Base-by-base conservation (phyloP, 2,329 filamentous ascomycete genomes). In the Tolypocladium album region DNA sequence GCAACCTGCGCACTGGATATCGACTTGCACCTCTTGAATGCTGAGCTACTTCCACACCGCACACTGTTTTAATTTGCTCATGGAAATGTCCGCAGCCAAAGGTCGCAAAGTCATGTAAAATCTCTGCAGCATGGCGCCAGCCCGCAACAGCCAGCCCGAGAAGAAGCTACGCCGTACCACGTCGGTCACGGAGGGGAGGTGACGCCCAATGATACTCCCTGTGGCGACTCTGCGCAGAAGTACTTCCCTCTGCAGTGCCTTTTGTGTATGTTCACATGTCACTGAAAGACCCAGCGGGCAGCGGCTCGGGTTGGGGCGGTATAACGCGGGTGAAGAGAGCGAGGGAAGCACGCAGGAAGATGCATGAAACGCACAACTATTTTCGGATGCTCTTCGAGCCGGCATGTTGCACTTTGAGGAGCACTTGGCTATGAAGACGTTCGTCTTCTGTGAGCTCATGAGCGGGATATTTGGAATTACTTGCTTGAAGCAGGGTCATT, bases 231-330 rank as follows among this genome's bases (percentile, higher is more conserved):
- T n/a, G 27, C 9, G 50, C 50, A 17, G 24, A 20, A 24, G 27
- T 53, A 36, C 27, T 52, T 34, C 5, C 9, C 9, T n/a, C 17
- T 34, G 17, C 8, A 9, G 31, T 3, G 50, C 3, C 17, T n/a
- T 36, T 20, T 34, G 17, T 36, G 27, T 38, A 57, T 53, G n/a
- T 57, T 60, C 55, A 52, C 59, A 57, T 60, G 59, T 47, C 47
- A 27, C 27, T 11, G 3, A 11, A 11, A 11, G 42, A 22, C 42
- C n/a, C 47, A 42, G 27, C 17, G 50, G 50, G 17, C 50, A 13
- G 8, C 8, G 27, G 27, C 47, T 53, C 57, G 57, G 57, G 47
- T 55, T 53, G 38, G 47, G 27, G 47, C 57, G 57, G 57, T 55
- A 55, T 58, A 55, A 58, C n/a, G 47, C 57, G 24, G 47, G 47